These are phyloP conservation scores for Prinsepia uniflora DNA, from an alignment of 306 rosid species.

Conservation along the genomic window DNA sequence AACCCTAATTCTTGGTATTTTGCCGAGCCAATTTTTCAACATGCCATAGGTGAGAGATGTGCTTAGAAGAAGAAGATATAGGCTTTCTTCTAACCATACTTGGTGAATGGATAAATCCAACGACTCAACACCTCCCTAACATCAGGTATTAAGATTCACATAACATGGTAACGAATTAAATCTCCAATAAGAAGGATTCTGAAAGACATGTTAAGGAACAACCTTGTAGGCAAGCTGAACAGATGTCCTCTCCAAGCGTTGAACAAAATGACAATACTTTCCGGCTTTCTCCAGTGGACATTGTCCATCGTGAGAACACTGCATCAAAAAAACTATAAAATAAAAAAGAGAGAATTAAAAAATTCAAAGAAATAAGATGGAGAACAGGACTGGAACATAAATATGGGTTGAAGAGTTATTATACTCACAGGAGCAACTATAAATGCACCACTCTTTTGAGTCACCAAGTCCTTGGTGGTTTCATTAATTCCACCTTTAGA, in stretches of 20 bases:
- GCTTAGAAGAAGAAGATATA: no score
- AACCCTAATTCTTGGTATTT: no score
- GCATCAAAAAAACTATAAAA: slow-evolving; percentile 30
- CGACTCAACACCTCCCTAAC: no score
- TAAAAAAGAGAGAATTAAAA: slow-evolving; percentile 8
- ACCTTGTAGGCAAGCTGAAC: slow-evolving; percentile 87
- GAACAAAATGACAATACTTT: slow-evolving; percentile 89
- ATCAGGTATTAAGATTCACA: no score
- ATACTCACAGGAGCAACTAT: slow-evolving; percentile 91
- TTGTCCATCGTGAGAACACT: slow-evolving; percentile 95
- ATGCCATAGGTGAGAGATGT: no score
- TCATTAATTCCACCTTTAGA: slow-evolving; percentile 34
- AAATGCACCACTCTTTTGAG: slow-evolving; percentile 58
- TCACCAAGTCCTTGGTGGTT: slow-evolving; percentile 57
- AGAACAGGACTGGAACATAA: background rate
- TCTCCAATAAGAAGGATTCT: slow-evolving; percentile 1
- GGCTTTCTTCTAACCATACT: no score
- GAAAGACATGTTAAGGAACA: slow-evolving; percentile 24
- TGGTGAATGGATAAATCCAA: no score
- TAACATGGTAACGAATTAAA: no score
- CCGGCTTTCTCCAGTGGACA: slow-evolving; percentile 83
- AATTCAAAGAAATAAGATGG: background rate
- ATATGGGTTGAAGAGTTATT: slow-evolving; percentile 10
- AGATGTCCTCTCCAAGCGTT: slow-evolving; percentile 90
- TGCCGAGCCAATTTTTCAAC: no score